Evolutionary conservation across 129 eudicot species (phyloP), one percentile per base, ranked within the genome.

Genomic region (Artemisia annua): DNA sequence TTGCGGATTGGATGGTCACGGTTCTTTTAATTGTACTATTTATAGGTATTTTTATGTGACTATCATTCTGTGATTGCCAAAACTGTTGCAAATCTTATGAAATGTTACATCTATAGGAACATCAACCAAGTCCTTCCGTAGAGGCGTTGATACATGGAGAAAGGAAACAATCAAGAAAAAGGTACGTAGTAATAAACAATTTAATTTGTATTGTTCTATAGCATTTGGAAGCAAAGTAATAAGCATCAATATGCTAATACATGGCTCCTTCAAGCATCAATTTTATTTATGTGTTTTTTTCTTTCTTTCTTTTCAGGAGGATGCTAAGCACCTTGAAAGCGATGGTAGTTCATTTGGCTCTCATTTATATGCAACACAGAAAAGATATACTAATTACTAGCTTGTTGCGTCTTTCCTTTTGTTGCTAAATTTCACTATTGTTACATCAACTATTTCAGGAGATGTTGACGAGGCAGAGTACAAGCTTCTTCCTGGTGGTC

Each of bases 1-100:
- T 93, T 73, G 96, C 98, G 10, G 98, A 93, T 79, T 93, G 98
- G 98, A 94, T 94, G 97, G 96, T 94, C 69, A 94, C 98, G 2
- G 86, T 94, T 65, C 91, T 94, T 65, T 77, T 94, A 26, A 90
- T 94, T 24, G 35, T 94, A 56, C 98, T 94, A 79, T 94, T 94
- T 63, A 30, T 90, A 49, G 98, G 98, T 92, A 84, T 68, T 70
- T 6, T 35, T 64, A 3, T 43, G 51, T 64, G 39, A n/a, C 28
- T 64, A 8, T n/a, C n/a, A 7, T 32, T 32, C 7, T 39, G 46
- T 39, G 46, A 39, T 39, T 8, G 46, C 1, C 46, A 39, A 7
- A 39, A 39, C 2, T 39, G 46, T 39, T 39, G 46, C 11, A 35
- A 39, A 7, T 39, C 46, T 39, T 7, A 39, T 7, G 46, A 39